Evolutionary conservation across 2,329 filamentous ascomycete genomes (phyloP), one percentile per base, ranked within the genome.

Genomic region (Keithomyces neogunnii): DNA sequence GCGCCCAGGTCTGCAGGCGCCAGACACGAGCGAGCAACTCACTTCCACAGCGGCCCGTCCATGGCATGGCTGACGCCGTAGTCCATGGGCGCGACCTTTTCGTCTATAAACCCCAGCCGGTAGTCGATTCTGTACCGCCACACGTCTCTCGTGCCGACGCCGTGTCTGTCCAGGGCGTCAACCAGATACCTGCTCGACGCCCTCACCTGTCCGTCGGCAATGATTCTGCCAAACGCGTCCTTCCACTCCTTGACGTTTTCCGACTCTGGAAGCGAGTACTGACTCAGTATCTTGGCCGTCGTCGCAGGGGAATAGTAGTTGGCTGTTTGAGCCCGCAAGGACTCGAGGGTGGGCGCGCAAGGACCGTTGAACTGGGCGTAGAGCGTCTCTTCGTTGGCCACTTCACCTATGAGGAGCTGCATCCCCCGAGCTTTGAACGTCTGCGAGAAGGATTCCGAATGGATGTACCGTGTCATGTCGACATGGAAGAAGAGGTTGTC

Each of bases 21-120:
- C 26, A 2, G 8, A 6, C 1, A 6, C 32, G 38, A 32, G 19
- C 7, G 28, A 3, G 2, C 28, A 1, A 61, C 66, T 60, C 50
- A 72, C 68, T 72, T 73, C 70, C 69, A 73, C 31, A 73, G 63
- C 0, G 70, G 68, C 45, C 64, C 66, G 38, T 73, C 70, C 69
- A 71, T 72, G 4, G 67, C 66, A 54, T 73, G 69, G 0, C 62
- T 59, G 1, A 68, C 65, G 0, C 66, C 66, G 53, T 62, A 66
- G 0, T 60, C 62, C 9, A 52, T 56, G 0, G 70, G 69, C 1
- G 69, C 69, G 3, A 71, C 54, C 6, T 64, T 63, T 4, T 72
- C 65, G 9, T 63, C 62, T 44, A 73, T 73, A 48, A 73, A 73
- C 0, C 68, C 71, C 33, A 73, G 53, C 3, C 69, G 60, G 45